Evolutionary conservation across 768 basidiomycete species (phyloP).

Genomic region (Coprinopsis strossmayeri): DNA sequence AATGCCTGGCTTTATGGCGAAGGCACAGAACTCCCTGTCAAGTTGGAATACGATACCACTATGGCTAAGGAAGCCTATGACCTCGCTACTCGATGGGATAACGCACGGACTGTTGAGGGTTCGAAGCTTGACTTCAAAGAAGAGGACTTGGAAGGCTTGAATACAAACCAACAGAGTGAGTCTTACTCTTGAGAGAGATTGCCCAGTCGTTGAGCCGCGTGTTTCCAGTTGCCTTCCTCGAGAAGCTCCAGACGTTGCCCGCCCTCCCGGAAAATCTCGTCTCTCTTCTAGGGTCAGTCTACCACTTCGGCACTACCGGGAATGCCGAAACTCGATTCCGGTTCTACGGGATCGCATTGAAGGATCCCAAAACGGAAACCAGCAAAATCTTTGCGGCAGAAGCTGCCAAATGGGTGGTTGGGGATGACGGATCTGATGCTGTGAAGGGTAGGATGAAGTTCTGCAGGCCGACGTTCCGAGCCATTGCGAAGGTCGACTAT

Average conservation of each 20-base stretch:
- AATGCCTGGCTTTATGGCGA: conserved; percentile 83
- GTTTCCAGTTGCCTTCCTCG: conserved; percentile 71
- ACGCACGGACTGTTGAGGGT: conserved; percentile 42
- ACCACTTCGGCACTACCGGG: conserved; percentile 36
- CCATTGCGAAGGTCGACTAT: conserved; percentile 44
- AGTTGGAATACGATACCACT: conserved; percentile 68
- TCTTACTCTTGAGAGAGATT: conserved; percentile 2
- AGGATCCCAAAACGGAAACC: conserved; percentile 37
- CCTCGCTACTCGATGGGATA: conserved; percentile 72
- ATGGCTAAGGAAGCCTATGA: conserved; percentile 64
- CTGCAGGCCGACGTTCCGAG: conserved; percentile 63
- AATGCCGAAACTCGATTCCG: conserved; percentile 77
- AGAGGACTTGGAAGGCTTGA: conserved; percentile 57
- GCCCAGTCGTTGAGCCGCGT: no score
- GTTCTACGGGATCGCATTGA: conserved; percentile 69
- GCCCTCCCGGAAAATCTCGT: conserved; percentile 58
- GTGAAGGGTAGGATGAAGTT: conserved; percentile 85
- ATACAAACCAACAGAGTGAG: conserved; percentile 72
- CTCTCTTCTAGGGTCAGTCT: conserved; percentile 52
- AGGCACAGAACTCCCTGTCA: conserved; percentile 64
- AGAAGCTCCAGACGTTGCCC: conserved; percentile 59
- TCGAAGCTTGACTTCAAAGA: conserved; percentile 47
- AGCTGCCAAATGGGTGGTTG: conserved; percentile 66
- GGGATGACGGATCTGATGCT: conserved; percentile 49
- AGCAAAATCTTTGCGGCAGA: conserved; percentile 45